These are phyloP conservation scores for Salix suchowensis DNA, from an alignment of 345 rosid species.

Conservation along the genomic window DNA sequence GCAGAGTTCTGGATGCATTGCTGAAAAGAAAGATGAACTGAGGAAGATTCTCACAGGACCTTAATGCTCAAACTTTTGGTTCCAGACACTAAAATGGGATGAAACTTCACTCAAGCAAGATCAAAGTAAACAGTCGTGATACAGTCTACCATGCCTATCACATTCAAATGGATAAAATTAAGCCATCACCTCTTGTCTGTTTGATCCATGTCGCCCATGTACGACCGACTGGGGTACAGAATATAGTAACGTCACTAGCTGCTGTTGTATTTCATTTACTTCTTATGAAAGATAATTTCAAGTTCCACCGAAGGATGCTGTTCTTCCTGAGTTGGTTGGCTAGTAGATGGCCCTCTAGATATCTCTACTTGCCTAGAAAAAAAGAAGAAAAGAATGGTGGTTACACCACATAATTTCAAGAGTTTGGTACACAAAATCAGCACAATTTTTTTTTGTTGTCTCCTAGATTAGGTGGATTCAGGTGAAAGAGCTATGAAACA, in stretches of 20 bases:
- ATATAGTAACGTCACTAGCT: neutral
- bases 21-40: slow-evolving; percentile 31
- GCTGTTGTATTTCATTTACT: neutral
- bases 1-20: slow-evolving; percentile 50
- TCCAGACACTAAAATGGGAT: neutral
- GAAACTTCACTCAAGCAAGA: neutral
- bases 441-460: too few relatives aligned
- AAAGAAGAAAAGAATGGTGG: too few relatives aligned
- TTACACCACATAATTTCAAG: neutral
- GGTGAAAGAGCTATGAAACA: neutral
- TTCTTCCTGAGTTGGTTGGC: neutral
- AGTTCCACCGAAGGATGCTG: neutral
- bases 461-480: neutral
- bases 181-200: neutral
- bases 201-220: neutral
- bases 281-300: neutral
- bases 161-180: neutral
- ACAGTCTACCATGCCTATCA: neutral
- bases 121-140: neutral
- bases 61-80: slow-evolving; percentile 6
- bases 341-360: too few relatives aligned
- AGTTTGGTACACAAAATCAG: neutral
- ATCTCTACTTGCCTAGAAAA: too few relatives aligned
- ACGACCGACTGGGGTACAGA: neutral
- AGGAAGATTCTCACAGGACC: slow-evolving; percentile 54